Evolutionary conservation across 129 eudicot genomes (phyloP), one percentile per base, ranked within the genome.

Genomic region (Chrysanthemum makinoi): DNA sequence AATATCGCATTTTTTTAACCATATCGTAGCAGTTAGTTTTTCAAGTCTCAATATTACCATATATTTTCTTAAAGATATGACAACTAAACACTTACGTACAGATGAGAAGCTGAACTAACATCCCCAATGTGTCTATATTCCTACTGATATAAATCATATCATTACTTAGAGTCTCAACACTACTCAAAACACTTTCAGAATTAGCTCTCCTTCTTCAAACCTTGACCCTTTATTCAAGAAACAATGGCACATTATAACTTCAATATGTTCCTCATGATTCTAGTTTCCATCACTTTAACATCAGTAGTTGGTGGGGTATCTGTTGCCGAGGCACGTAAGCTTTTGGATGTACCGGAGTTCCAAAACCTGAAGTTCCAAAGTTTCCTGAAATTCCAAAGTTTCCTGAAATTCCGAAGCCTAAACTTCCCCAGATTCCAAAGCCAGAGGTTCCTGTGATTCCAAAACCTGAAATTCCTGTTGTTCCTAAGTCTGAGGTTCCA

Each of bases 41-140:
- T 20, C 0, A 20, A 26, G 4, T 26, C 30, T 26, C 30, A 26
- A 20, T 20, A 20, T 26, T 26, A 3, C 30, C 30, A 26, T 33
- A 2, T 33, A 33, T 33, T 33, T 33, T 35, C 44, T 5, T 35
- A 35, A 35, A 35, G 44, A 51, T 16, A 16, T 51, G 6, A 51
- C 56, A 51, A 14, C 17, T 16, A 51, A 48, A 66, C 57, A 18
- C 44, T n/a, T 22, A 22, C 24, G 15, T 24, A 56, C 5, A 63
- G 64, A 72, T 58, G 48, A 57, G 79, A 79, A 58, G 78, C 59
- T 72, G 65, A 79, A 14, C 83, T 65, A 73, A 49, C 52, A 20
- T 47, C 15, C 48, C 12, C 22, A 46, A 9, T 2, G 54, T 22
- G 50, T 14, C 6, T 1, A 8, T 16, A 61, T 70, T 77, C 72